These are phyloP conservation scores for Pistacia integerrima DNA, from an alignment of 345 rosid species.

Conservation along the genomic window DNA sequence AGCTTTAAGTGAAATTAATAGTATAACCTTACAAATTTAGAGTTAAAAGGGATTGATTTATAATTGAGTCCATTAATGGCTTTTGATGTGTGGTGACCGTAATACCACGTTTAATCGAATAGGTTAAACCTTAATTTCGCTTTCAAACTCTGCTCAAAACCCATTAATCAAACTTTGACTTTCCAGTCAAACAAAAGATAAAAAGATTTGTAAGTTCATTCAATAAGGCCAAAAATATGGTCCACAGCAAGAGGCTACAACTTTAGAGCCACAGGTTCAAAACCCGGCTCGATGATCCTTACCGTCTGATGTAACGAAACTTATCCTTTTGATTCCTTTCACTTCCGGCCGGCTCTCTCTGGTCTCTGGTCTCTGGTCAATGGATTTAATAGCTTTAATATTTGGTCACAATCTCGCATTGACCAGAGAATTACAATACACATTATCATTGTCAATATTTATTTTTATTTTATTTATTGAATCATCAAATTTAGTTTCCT, in stretches of 20 bases:
- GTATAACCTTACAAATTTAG: no score
- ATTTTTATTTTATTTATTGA: not conserved
- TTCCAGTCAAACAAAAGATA: constrained; percentile 21
- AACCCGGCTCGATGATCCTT: not conserved
- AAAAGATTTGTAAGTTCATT: not conserved
- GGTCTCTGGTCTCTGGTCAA: constrained; percentile 7
- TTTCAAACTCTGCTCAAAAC: not conserved
- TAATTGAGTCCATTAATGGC: not conserved
- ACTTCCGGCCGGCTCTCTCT: not conserved
- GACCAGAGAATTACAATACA: no score
- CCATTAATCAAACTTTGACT: not conserved
- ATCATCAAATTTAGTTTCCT: not conserved
- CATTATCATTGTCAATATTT: no score
- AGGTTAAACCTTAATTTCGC: not conserved
- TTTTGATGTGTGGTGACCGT: not conserved
- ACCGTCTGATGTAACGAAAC: not conserved
- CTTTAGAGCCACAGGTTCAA: not conserved
- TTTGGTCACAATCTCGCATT: no score
- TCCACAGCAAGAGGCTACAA: not conserved
- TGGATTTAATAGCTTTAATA: not conserved
- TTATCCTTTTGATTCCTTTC: no score
- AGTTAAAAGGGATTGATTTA: no score
- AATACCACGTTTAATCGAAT: not conserved
- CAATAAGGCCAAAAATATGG: not conserved
- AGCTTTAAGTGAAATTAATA: no score